Percentiles rank a stretch among this genome's conserved stretches.
Evolutionary conservation across 768 basidiomycete genomes (phyloP).

Genomic region (Leucocoprinus leucothites): DNA sequence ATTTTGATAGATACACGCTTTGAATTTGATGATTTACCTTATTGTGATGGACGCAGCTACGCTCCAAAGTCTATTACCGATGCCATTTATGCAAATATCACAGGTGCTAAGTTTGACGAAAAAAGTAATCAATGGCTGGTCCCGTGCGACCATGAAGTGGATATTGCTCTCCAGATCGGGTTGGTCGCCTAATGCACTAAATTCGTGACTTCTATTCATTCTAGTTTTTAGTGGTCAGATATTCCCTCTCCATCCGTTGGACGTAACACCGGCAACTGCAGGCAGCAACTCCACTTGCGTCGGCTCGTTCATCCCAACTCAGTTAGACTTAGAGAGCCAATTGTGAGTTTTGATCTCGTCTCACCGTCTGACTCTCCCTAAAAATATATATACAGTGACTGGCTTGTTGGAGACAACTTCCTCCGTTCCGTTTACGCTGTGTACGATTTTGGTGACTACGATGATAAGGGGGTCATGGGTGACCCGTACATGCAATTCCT

Average conservation of each 20-base stretch:
- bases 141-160: slow-evolving; percentile 72
- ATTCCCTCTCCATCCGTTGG: slow-evolving; percentile 78
- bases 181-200: slow-evolving; percentile 29
- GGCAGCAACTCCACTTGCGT: slow-evolving; percentile 52
- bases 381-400: slow-evolving; percentile 49
- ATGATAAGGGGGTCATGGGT: slow-evolving; percentile 60
- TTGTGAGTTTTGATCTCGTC: slow-evolving; percentile 46
- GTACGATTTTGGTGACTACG: slow-evolving; percentile 84
- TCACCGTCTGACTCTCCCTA: not conserved
- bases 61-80: slow-evolving; percentile 60
- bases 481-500: slow-evolving; percentile 77
- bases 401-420: slow-evolving; percentile 81
- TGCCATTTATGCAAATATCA: slow-evolving; percentile 63
- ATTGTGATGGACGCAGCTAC: slow-evolving; percentile 47
- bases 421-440: slow-evolving; percentile 80
- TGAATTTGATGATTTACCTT: slow-evolving; percentile 1
- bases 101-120: slow-evolving; percentile 60
- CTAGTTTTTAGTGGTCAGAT: slow-evolving; percentile 54
- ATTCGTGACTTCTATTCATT: slow-evolving; percentile 2
- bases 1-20: not conserved
- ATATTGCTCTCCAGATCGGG: slow-evolving; percentile 79
- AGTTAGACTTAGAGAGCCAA: slow-evolving; percentile 55
- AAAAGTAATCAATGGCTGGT: slow-evolving; percentile 61
- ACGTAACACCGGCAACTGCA: slow-evolving; percentile 52
- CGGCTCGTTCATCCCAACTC: slow-evolving; percentile 73